phyloP scores from a whole-genome alignment of 805 yeast species.

The Kodamaea jinghongensis region DNA sequence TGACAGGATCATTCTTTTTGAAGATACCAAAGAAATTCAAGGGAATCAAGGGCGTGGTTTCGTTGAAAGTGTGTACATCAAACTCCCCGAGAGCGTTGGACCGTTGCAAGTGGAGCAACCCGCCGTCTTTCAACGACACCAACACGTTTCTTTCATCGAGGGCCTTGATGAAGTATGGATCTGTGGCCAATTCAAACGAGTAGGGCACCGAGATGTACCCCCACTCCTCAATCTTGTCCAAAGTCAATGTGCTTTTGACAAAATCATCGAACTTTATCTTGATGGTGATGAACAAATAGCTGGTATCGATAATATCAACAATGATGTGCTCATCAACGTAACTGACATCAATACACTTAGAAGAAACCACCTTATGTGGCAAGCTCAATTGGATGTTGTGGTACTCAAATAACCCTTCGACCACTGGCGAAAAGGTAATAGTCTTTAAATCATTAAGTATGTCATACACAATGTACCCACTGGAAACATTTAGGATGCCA shows the following conservation, averaged over 20 bases:
- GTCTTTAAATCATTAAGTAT: constrained; percentile 29
- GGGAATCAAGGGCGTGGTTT: constrained; percentile 34
- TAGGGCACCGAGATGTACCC: constrained; percentile 67
- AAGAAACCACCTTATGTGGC: constrained; percentile 18
- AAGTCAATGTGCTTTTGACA: constrained; percentile 13
- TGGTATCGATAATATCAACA: constrained; percentile 54
- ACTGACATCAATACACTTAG: constrained; percentile 13
- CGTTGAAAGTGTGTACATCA: constrained; percentile 53
- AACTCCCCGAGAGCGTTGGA: constrained; percentile 23
- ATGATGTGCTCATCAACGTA: constrained; percentile 28
- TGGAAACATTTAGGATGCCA: constrained; percentile 21
- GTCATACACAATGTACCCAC: constrained; percentile 26
- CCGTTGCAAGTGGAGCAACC: constrained; percentile 56
- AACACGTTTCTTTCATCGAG: constrained; percentile 46
- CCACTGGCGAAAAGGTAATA: constrained; percentile 39
- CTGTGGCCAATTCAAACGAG: constrained; percentile 42
- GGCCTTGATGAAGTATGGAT: constrained; percentile 52
- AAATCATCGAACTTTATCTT: constrained; percentile 45
- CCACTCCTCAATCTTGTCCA: constrained; percentile 51
- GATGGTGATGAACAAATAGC: constrained; percentile 52
- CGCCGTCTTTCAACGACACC: constrained; percentile 74
- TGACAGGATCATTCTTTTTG: constrained; percentile 17
- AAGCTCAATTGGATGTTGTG: constrained; percentile 32
- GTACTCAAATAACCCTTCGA: constrained; percentile 28
- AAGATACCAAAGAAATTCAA: constrained; percentile 26